A percentile compares a stretch with the other conserved stretches of the same genome.
Conservation (phyloP, 2,329 filamentous ascomycete species). For the Gyromitra esculenta region DNA sequence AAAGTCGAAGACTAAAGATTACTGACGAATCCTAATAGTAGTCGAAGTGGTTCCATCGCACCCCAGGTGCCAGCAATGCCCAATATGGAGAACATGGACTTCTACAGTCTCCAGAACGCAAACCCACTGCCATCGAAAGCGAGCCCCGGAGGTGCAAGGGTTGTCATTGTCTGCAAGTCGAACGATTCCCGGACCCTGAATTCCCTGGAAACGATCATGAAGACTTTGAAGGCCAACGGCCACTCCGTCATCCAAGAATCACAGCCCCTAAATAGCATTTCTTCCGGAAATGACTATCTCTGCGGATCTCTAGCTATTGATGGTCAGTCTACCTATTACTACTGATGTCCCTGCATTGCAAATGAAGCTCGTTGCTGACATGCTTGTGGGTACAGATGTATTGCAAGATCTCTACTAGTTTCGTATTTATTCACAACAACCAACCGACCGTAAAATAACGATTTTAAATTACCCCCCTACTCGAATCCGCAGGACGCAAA, state of each 20-base stretch:
- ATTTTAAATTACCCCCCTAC: neutral
- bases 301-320: constrained; percentile 44
- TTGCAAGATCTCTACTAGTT: constrained; percentile 43
- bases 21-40: constrained; percentile 26
- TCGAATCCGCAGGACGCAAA: neutral
- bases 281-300: constrained; percentile 35
- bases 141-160: constrained; percentile 29
- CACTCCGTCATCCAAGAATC: constrained; percentile 47
- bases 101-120: constrained; percentile 37
- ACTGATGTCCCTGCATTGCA: neutral
- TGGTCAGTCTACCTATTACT: constrained; percentile 32
- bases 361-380: constrained; percentile 29
- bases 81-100: constrained; percentile 30
- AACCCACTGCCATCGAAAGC: constrained; percentile 21
- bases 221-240: constrained; percentile 45
- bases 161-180: constrained; percentile 51
- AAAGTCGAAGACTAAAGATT: neutral
- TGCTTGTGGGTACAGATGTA: constrained; percentile 35
- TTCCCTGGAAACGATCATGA: constrained; percentile 50
- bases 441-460: neutral
- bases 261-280: constrained; percentile 30
- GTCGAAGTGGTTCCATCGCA: constrained; percentile 41
- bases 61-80: constrained; percentile 28
- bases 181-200: constrained; percentile 46
- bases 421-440: neutral